Percentiles rank a stretch among this genome's conserved stretches.
phyloP scores from a whole-genome alignment of 805 yeast species.

The Starmerella stellata region DNA sequence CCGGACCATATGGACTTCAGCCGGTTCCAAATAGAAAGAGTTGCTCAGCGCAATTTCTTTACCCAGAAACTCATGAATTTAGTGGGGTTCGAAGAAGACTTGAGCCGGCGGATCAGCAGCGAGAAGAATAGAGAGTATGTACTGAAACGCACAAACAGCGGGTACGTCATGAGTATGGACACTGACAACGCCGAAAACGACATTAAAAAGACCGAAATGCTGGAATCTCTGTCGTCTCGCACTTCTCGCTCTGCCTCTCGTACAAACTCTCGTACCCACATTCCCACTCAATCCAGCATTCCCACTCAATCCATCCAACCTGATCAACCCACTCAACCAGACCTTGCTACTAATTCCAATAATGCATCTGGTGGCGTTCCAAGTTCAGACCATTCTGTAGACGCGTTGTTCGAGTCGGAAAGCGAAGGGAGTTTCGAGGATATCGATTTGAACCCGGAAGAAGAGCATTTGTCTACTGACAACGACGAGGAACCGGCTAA shows the following conservation, averaged over 20 bases:
- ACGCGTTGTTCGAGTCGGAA: background rate
- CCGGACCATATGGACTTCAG: slow-evolving; percentile 83
- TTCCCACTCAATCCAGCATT: too few species aligned
- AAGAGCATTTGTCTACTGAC: background rate
- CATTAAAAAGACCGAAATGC: background rate
- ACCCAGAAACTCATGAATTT: slow-evolving; percentile 76
- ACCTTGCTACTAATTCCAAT: background rate
- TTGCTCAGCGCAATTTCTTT: slow-evolving; percentile 71
- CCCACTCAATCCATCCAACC: too few species aligned
- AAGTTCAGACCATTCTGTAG: too few species aligned
- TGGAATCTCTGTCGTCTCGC: background rate
- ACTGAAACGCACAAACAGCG: slow-evolving; percentile 56
- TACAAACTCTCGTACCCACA: background rate
- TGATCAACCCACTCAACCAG: background rate
- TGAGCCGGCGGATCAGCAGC: slow-evolving; percentile 52
- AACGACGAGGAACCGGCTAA: background rate
- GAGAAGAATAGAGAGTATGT: slow-evolving; percentile 63
- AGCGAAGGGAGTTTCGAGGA: background rate
- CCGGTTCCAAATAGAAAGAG: slow-evolving; percentile 80
- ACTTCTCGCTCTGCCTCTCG: background rate
- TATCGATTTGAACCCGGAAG: background rate
- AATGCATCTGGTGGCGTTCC: background rate
- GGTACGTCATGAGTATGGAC: slow-evolving; percentile 58
- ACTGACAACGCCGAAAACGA: slow-evolving; percentile 19
- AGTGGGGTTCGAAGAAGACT: slow-evolving; percentile 49